Base-by-base conservation (phyloP, 768 basidiomycete species). In the Boletus rubropictus region DNA sequence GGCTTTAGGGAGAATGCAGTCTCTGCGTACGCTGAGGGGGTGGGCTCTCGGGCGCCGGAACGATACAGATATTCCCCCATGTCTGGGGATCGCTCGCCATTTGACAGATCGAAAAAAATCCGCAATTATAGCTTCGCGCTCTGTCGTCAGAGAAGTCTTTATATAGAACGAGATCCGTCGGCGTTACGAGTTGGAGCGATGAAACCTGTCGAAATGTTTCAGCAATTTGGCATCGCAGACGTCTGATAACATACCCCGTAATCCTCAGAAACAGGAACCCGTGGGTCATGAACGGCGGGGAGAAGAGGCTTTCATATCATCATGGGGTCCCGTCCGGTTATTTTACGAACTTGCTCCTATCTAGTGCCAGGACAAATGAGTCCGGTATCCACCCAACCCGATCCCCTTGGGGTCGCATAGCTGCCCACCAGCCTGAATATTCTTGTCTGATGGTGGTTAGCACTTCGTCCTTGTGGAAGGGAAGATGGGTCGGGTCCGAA, bases 361-460 rank as follows among this genome's bases (percentile, higher is more conserved):
- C 44, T 20, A 89, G 66, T 2, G 70, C n/a, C 41, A 69, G 70
- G 5, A 90, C 84, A 62, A 79, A 89, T 2, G 81, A 78, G 52
- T 79, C 75, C 9, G 87, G 87, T 49, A 89, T 80, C 88, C 88
- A 89, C 38, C 87, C 85, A 27, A 86, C 72, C 28, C 65, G 61
- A 40, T 74, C 68, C 11, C 75, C 76, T 31, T 71, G 71, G 10
- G 66, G 65, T 20, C 79, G 72, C 66, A 84, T 76, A 17, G 86
- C 88, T 17, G 84, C 86, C 85, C 86, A 89, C 87, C 86, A 89
- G 9, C 88, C 87, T 2, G 81, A 77, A 11, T 75, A 72, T 62
- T 88, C 84, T 62, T 78, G 73, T 63, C 80, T 80, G 37, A 89
- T 71, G 42, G 89, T 69, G 20, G 78, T 75, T 24, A 90, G 65